Percentiles rank a stretch among this genome's conserved stretches.
Evolutionary conservation across 805 yeast species (phyloP).

Genomic region (Candida coleopterorum): DNA sequence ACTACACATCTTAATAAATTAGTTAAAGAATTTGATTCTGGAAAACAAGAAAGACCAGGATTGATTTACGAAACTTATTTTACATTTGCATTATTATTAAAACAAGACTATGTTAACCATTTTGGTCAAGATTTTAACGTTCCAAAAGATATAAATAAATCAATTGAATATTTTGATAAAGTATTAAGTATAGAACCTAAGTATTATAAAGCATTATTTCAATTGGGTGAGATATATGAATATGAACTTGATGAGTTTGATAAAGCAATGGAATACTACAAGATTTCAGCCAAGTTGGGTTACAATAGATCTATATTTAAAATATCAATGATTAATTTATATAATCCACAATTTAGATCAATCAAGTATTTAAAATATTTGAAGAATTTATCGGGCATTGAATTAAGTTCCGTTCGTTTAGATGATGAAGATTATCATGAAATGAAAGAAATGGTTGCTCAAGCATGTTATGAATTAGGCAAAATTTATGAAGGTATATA

Average conservation of each 20-base stretch:
- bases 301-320: slow-evolving; percentile 41
- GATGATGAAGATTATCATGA: slow-evolving; percentile 36
- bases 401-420: slow-evolving; percentile 27
- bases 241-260: slow-evolving; percentile 27
- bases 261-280: slow-evolving; percentile 30
- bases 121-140: slow-evolving; percentile 36
- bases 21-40: slow-evolving; percentile 28
- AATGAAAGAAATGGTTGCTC: slow-evolving; percentile 36
- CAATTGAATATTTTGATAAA: slow-evolving; percentile 27
- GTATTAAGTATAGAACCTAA: slow-evolving; percentile 28
- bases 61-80: slow-evolving; percentile 29
- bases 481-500: slow-evolving; percentile 41
- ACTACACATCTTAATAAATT: slow-evolving; percentile 34
- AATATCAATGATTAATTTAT: slow-evolving; percentile 33
- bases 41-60: slow-evolving; percentile 10
- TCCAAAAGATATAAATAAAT: slow-evolving; percentile 21
- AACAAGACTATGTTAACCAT: slow-evolving; percentile 25
- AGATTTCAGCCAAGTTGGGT: slow-evolving; percentile 36
- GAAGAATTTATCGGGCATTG: slow-evolving; percentile 33
- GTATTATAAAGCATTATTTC: slow-evolving; percentile 30
- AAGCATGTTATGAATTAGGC: slow-evolving; percentile 38
- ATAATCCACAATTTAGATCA: slow-evolving; percentile 31
- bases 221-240: slow-evolving; percentile 37
- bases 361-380: slow-evolving; percentile 31
- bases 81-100: slow-evolving; percentile 34